These are phyloP conservation scores for Botrytis galanthina DNA, from an alignment of 2,329 filamentous ascomycete species.

Conservation along the genomic window DNA sequence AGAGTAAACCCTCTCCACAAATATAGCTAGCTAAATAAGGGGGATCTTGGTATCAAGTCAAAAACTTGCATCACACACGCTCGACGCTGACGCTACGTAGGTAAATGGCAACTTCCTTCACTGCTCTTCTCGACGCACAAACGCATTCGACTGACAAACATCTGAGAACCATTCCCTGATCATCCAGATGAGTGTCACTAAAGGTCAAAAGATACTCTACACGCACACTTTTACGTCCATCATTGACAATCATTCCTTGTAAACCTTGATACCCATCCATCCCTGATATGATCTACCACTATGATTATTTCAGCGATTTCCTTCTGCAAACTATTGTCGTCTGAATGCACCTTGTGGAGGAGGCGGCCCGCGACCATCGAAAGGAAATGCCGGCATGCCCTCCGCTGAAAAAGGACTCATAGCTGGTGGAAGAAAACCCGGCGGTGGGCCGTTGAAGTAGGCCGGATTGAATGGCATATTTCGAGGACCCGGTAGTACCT, in stretches of 20 bases:
- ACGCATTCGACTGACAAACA: background rate
- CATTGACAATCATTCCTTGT: background rate
- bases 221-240: background rate
- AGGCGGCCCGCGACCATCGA: slow-evolving; percentile 50
- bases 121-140: background rate
- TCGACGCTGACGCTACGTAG: background rate
- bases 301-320: too few relatives aligned
- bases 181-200: background rate
- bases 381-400: slow-evolving; percentile 50
- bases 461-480: slow-evolving; percentile 53
- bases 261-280: background rate
- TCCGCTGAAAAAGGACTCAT: slow-evolving; percentile 55
- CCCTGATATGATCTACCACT: background rate
- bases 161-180: background rate
- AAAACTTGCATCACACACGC: background rate
- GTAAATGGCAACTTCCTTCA: background rate
- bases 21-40: slow-evolving; percentile 1
- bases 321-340: slow-evolving; percentile 38
- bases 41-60: slow-evolving; percentile 7
- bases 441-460: slow-evolving; percentile 46
- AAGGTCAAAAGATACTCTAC: slow-evolving; percentile 1
- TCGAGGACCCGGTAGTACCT: slow-evolving; percentile 43
- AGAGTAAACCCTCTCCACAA: slow-evolving; percentile 1
- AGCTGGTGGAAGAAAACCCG: slow-evolving; percentile 54
- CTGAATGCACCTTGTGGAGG: slow-evolving; percentile 50